Base-by-base conservation (phyloP, 1,284 basidiomycete genomes). In the Pholiota adiposa region DNA sequence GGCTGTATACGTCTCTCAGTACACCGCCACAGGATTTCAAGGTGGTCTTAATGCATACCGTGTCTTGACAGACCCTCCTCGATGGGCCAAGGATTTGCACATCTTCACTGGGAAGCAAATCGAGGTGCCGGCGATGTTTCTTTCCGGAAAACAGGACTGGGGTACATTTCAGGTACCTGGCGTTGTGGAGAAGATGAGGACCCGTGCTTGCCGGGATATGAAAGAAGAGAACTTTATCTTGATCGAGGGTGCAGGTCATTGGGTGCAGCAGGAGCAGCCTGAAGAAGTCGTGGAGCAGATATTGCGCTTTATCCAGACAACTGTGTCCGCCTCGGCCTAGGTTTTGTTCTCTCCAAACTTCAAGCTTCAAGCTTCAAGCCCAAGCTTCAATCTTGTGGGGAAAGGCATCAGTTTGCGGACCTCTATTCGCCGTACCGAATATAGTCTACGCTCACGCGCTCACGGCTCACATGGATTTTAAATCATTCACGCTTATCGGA, bases 41-140 rank as follows among this genome's bases (percentile, higher is more conserved):
- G 86, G 85, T 11, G 85, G 82, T 18, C 67, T 88, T 58, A 86
- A 88, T 63, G 73, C 77, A 60, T 87, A 87, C 63, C 79, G 85
- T 12, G 70, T 70, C 56, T 60, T 67, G 58, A 72, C 69, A 1
- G 73, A 75, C 55, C 53, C 69, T 1, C 56, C 53, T 0, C 64
- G 59, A 36, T 76, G 72, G 75, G 56, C 64, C 19, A 54, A 65
- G n/a, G 78, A 79, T 25, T 62, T 77, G 40, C 71, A 70, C 34
- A 63, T 73, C 23, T 77, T 79, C 56, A 64, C 72, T 2, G 75
- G 78, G 51, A 79, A 73, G 66, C 73, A 66, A 56, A 75, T 85
- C 4, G 72, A 75, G 19, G 73, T 84, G 6, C 83, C 84, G 25
- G 79, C 81, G 1, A 81, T 82, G 75, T 88, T 83, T 64, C 64